Evolutionary conservation across 768 basidiomycete genomes (phyloP).

Genomic region (Calocera viscosa): DNA sequence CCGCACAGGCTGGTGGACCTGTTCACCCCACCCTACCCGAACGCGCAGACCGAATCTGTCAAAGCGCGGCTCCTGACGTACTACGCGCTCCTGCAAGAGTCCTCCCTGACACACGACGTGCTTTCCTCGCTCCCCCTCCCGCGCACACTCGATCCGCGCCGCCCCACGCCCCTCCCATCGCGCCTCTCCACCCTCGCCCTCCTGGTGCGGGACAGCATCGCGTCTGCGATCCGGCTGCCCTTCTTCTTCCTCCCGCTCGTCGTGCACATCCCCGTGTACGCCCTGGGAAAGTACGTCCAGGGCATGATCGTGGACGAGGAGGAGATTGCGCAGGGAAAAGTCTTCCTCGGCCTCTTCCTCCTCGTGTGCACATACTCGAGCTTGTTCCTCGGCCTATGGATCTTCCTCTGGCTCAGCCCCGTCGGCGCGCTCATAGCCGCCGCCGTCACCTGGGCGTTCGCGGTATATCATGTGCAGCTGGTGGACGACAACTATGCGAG

Average conservation of each 20-base stretch:
- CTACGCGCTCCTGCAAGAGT: constrained; percentile 70
- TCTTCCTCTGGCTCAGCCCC: constrained; percentile 61
- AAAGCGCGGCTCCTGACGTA: constrained; percentile 71
- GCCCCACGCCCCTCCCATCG: constrained; percentile 62
- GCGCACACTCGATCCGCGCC: constrained; percentile 64
- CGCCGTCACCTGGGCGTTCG: constrained; percentile 59
- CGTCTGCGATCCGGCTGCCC: constrained; percentile 60
- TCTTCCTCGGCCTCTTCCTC: constrained; percentile 60
- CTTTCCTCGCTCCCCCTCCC: constrained; percentile 78
- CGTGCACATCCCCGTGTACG: constrained; percentile 48
- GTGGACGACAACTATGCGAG: constrained; percentile 80
- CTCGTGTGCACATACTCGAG: constrained; percentile 67
- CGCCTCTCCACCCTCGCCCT: constrained; percentile 68
- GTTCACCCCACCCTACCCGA: constrained; percentile 56
- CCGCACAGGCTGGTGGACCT: constrained; percentile 66
- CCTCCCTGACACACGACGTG: constrained; percentile 73
- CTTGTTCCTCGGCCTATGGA: constrained; percentile 80
- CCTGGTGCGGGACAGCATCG: constrained; percentile 65
- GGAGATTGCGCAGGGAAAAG: constrained; percentile 95
- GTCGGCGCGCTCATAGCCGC: constrained; percentile 62
- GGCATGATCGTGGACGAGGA: constrained; percentile 70
- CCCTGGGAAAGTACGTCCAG: constrained; percentile 64
- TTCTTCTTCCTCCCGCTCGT: constrained; percentile 77
- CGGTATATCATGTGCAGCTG: constrained; percentile 70
- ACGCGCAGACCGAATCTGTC: constrained; percentile 46